phyloP scores from a whole-genome alignment of 139 green algal genomes.

The Picochlorum sp. region DNA sequence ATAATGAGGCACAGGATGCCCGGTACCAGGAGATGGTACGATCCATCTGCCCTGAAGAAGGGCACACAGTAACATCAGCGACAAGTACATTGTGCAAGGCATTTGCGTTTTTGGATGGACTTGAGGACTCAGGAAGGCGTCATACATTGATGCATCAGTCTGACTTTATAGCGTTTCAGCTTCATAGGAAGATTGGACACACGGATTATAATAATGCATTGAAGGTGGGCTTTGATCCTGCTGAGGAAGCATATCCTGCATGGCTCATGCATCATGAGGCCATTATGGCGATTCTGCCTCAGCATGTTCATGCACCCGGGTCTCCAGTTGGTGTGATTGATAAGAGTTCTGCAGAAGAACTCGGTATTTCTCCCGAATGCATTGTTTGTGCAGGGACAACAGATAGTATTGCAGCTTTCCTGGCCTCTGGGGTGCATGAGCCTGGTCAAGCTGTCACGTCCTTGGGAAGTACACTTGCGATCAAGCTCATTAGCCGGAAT shows the following conservation, averaged over 20 bases:
- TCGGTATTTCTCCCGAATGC: slow-evolving; percentile 39
- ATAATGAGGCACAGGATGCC: slow-evolving; percentile 58
- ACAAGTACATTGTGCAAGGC: slow-evolving; percentile 87
- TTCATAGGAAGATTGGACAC: slow-evolving; percentile 44
- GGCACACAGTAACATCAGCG: slow-evolving; percentile 63
- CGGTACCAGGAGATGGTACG: slow-evolving; percentile 32
- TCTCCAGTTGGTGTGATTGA: slow-evolving; percentile 44
- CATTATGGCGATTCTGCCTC: slow-evolving; percentile 33
- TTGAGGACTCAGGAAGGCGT: slow-evolving; percentile 14
- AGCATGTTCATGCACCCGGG: slow-evolving; percentile 56
- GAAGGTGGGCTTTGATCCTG: slow-evolving; percentile 71
- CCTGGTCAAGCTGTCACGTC: slow-evolving; percentile 71
- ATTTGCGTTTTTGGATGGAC: slow-evolving; percentile 54
- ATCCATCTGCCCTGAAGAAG: slow-evolving; percentile 51
- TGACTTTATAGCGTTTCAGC: slow-evolving; percentile 61
- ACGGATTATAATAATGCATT: slow-evolving; percentile 93
- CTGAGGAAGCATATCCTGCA: slow-evolving; percentile 49
- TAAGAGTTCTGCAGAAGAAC: slow-evolving; percentile 14
- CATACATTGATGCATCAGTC: slow-evolving; percentile 67
- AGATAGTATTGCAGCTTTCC: slow-evolving; percentile 88
- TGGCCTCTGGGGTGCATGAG: slow-evolving; percentile 62
- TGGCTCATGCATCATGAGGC: slow-evolving; percentile 58
- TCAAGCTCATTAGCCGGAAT: slow-evolving; percentile 79
- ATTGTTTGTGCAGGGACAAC: slow-evolving; percentile 45
- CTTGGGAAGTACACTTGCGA: slow-evolving; percentile 81